phyloP scores from a whole-genome alignment of 371 early-diverging fungal genomes.

The Circinella minor region DNA sequence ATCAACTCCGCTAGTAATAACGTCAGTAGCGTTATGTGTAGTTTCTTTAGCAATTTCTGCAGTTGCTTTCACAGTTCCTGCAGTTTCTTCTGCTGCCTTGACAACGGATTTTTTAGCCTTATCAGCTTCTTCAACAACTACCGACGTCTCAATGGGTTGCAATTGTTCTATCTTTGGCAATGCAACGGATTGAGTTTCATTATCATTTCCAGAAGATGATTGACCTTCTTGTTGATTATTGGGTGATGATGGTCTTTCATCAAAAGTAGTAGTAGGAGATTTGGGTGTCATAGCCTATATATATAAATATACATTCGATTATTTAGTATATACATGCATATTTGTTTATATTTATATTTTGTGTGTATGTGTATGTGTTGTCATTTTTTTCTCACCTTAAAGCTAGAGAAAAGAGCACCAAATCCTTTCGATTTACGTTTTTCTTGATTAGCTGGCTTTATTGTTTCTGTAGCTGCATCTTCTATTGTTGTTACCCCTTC shows the following conservation, averaged over 20 bases:
- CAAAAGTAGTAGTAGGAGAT: conserved; percentile 1
- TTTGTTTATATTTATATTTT: conserved; percentile 6
- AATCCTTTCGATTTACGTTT: conserved; percentile 20
- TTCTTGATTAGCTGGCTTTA: conserved; percentile 5
- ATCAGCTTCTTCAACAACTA: conserved; percentile 13
- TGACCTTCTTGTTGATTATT: background rate
- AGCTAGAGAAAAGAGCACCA: conserved; percentile 13
- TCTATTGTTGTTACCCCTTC: background rate
- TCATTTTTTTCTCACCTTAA: conserved; percentile 10
- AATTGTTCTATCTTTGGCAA: conserved; percentile 18
- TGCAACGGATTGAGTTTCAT: conserved; percentile 10
- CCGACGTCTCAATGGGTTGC: conserved; percentile 16
- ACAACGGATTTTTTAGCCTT: conserved; percentile 9
- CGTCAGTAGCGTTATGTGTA: conserved; percentile 5
- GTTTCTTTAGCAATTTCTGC: conserved; percentile 10
- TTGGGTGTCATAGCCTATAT: background rate
- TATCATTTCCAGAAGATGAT: background rate
- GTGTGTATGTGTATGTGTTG: no score
- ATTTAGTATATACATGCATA: background rate
- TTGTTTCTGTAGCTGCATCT: background rate
- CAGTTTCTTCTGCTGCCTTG: conserved; percentile 1
- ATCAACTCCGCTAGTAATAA: background rate
- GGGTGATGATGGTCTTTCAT: background rate
- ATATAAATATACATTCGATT: conserved; percentile 1
- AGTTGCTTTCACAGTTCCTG: conserved; percentile 7